A percentile compares a stretch with the other conserved stretches of the same genome.
phyloP scores from a whole-genome alignment of 2,329 filamentous ascomycete genomes.

The Leptosphaerulina australis region DNA sequence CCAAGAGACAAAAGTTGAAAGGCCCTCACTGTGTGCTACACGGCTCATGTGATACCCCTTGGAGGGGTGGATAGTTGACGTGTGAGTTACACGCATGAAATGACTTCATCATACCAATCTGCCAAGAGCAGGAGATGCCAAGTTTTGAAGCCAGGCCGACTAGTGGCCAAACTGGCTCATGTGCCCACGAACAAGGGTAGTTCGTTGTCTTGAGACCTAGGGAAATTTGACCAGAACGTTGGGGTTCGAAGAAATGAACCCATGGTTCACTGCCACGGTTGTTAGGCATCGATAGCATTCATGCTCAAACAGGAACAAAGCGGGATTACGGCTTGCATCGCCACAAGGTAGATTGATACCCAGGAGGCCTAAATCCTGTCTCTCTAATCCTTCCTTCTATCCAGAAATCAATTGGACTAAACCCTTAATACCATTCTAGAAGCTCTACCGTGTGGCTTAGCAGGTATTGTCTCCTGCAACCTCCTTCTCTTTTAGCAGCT shows the following conservation, averaged over 20 bases:
- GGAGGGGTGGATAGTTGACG: not conserved
- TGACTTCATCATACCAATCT: constrained; percentile 17
- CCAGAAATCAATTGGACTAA: no score
- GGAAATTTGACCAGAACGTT: not conserved
- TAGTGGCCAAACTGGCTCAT: constrained; percentile 6
- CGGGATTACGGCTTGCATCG: not conserved
- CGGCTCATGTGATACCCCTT: not conserved
- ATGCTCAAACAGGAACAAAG: constrained; percentile 1
- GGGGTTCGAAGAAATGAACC: not conserved
- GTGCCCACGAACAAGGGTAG: not conserved
- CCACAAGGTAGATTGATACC: not conserved
- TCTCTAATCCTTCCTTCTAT: no score
- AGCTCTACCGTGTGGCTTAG: no score
- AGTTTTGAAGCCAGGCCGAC: not conserved
- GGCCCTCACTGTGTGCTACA: not conserved
- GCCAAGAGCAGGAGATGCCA: constrained; percentile 10
- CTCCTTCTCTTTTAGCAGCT: no score
- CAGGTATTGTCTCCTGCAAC: no score
- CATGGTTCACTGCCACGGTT: constrained; percentile 1
- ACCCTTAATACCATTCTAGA: no score
- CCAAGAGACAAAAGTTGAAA: not conserved
- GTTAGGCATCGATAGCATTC: not conserved
- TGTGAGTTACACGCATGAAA: constrained; percentile 6
- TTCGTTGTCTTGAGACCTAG: not conserved
- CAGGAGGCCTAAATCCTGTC: no score